A percentile compares a stretch with the other conserved stretches of the same genome.
Conservation (phyloP, 768 basidiomycete genomes). For the Leccinellum luteum region DNA sequence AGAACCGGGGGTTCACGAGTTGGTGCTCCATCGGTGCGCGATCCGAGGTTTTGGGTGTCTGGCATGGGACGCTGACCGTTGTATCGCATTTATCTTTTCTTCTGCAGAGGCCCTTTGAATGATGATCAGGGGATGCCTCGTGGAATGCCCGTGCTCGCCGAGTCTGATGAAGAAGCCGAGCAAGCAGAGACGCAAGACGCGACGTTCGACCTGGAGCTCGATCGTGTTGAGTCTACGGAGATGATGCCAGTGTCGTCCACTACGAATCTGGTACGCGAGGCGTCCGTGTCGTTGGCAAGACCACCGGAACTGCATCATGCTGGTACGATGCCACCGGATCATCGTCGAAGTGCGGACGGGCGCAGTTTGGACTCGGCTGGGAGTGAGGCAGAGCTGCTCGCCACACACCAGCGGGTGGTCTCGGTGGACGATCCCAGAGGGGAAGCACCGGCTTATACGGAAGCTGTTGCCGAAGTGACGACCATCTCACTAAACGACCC, state of each 20-base stretch:
- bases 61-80: neutral
- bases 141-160: conserved; percentile 17
- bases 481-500: conserved; percentile 20
- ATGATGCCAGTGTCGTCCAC: conserved; percentile 22
- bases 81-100: neutral
- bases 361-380: conserved; percentile 21
- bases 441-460: conserved; percentile 67
- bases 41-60: neutral
- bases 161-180: conserved; percentile 25
- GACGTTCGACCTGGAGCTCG: conserved; percentile 19
- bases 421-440: conserved; percentile 46
- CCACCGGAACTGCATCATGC: conserved; percentile 12
- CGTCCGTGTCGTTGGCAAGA: conserved; percentile 6
- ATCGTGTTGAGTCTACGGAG: conserved; percentile 26
- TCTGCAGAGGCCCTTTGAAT: conserved; percentile 26
- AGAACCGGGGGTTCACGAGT: conserved; percentile 79
- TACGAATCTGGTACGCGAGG: conserved; percentile 18
- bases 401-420: conserved; percentile 10
- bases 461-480: conserved; percentile 28
- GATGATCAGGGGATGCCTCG: conserved; percentile 15
- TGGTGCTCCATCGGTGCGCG: conserved; percentile 58
- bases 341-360: conserved; percentile 15
- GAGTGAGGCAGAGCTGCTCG: conserved; percentile 23
- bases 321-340: neutral
- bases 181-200: conserved; percentile 1